phyloP scores from a whole-genome alignment of 2,329 filamentous ascomycete genomes.

The Hypoxylon sp. region DNA sequence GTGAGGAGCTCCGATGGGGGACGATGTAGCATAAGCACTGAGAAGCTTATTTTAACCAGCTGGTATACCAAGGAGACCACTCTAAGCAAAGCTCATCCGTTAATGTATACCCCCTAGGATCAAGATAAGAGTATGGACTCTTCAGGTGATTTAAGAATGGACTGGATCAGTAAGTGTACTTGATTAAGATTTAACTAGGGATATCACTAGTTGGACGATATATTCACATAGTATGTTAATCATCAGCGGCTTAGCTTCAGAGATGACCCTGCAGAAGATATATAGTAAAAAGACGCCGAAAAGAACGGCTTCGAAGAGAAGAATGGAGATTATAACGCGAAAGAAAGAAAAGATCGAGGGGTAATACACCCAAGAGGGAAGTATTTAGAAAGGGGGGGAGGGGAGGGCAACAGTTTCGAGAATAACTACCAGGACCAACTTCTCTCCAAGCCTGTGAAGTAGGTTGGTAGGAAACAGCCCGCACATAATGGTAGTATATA shows the following conservation, averaged over 20 bases:
- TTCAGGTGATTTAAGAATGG: not conserved
- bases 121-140: not conserved
- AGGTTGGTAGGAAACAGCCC: not conserved
- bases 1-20: not conserved
- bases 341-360: not conserved
- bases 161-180: not conserved
- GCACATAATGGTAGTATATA: not conserved
- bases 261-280: too few species aligned
- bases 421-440: not conserved
- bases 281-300: too few species aligned
- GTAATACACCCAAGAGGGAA: not conserved
- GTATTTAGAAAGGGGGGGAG: too few species aligned
- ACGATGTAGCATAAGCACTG: not conserved
- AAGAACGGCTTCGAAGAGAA: not conserved
- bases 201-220: not conserved
- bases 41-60: not conserved
- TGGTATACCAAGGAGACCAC: not conserved
- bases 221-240: not conserved
- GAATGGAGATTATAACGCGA: not conserved
- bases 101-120: not conserved
- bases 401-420: not conserved
- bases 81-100: not conserved
- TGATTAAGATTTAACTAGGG: not conserved
- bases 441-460: not conserved
- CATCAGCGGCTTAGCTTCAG: not conserved